Percentiles rank a stretch among this genome's conserved stretches.
phyloP scores from a whole-genome alignment of 305 asterid species.

The Solanum hybrid region DNA sequence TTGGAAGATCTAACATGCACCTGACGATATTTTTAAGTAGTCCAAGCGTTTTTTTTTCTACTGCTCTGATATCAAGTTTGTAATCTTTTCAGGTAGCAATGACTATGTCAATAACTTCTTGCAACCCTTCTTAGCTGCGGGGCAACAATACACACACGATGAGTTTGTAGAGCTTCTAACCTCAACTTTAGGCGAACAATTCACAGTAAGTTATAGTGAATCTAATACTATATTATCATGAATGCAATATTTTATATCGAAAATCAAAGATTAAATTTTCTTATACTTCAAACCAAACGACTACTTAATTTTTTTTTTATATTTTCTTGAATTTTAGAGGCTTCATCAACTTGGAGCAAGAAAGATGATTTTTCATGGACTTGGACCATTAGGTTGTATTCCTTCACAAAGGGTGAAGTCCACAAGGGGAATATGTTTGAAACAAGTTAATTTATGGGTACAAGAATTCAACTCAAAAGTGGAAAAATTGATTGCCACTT shows the following conservation, averaged over 20 bases:
- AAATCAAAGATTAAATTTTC: no score
- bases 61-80: background rate
- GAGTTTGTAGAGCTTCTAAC: conserved; percentile 47
- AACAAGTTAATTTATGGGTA: conserved; percentile 57
- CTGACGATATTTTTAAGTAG: rapidly evolving
- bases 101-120: conserved; percentile 75
- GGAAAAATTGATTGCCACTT: conserved; percentile 18
- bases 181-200: conserved; percentile 52
- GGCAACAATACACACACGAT: conserved; percentile 58
- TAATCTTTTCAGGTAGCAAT: conserved; percentile 54
- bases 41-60: no score
- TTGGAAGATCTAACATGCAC: background rate
- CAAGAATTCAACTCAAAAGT: conserved; percentile 62
- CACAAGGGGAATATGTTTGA: conserved; percentile 40
- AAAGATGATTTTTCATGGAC: conserved; percentile 59
- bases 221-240: no score
- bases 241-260: no score
- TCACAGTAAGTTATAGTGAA: conserved; percentile 24
- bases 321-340: conserved; percentile 26
- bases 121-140: conserved; percentile 58
- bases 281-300: background rate
- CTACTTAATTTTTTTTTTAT: background rate
- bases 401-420: conserved; percentile 71
- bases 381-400: conserved; percentile 74
- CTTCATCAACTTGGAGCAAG: conserved; percentile 67